Evolutionary conservation across 148 eudicot species (phyloP).

Genomic region (Rhododendron williamsianum): DNA sequence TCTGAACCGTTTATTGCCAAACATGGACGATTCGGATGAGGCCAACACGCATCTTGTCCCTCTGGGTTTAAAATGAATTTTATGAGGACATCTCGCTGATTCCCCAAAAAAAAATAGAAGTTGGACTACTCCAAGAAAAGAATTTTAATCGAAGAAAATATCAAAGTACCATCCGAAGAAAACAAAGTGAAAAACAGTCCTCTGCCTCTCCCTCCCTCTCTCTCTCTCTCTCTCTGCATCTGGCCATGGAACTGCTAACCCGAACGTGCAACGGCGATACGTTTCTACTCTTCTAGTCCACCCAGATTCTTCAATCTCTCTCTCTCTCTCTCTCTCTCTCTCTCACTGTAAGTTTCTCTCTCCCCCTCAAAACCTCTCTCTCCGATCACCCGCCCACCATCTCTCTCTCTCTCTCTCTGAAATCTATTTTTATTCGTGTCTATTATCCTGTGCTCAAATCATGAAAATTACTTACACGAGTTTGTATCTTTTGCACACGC

Average conservation of each 20-base stretch:
- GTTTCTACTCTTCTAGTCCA: constrained; percentile 1
- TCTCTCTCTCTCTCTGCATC: not conserved
- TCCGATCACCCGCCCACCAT: not conserved
- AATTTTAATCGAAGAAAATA: not conserved
- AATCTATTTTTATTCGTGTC: not conserved
- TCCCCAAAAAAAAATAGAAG: not conserved
- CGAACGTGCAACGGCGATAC: not conserved
- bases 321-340: not conserved
- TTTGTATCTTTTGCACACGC: not conserved
- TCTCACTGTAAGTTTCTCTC: not conserved
- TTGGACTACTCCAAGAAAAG: not conserved
- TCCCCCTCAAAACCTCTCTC: not conserved
- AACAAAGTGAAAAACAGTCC: not conserved
- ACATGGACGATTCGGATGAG: too few species aligned
- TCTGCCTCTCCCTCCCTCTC: not conserved
- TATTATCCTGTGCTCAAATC: not conserved
- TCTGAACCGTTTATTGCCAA: too few species aligned
- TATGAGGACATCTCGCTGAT: not conserved
- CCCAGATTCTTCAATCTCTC: not conserved
- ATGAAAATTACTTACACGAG: too few species aligned
- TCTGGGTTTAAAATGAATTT: too few species aligned
- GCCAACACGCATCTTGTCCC: too few species aligned
- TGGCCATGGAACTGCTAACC: not conserved
- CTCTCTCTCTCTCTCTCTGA: not conserved
- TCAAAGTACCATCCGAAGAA: not conserved